Base-by-base conservation (phyloP, 2,329 filamentous ascomycete species). In the Neonectria punicea region DNA sequence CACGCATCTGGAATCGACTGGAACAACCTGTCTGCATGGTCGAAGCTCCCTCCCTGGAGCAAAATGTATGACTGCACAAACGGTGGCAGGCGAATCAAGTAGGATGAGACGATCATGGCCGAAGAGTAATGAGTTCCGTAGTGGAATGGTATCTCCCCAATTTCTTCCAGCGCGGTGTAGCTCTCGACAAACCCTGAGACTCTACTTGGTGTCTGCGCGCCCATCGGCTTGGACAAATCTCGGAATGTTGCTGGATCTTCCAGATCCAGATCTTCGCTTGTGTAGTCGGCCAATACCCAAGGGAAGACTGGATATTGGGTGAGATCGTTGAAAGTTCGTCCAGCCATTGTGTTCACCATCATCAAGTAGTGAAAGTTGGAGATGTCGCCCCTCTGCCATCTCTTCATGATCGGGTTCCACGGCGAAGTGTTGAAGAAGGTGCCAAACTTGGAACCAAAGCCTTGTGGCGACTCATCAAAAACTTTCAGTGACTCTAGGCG, bases 341-440 rank as follows among this genome's bases (percentile, higher is more conserved):
- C 96, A 30, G 97, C 97, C 87, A 99, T 93, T 0, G 96, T 98
- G 76, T 99, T 99, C 75, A 99, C 90, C 65, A 98, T 90, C 95
- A 99, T 99, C 39, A 99, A 87, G 76, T 99, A 99, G 79, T 98
- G 94, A 74, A 99, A 99, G 78, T 99, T 99, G 14, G 95, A 98
- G 54, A 98, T 93, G 74, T 99, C 96, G 13, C 97, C 96, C 76
- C 90, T 92, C 64, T 96, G 87, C 96, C 96, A 99, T 77, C 90
- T 91, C 69, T 92, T 91, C 74, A 96, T 97, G 9, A 93, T 90
- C 10, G 94, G 93, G 70, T 94, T 94, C 78, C 92, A 92, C 0
- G 92, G 87, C 0, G 89, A 90, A 22, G 93, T 88, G 68, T 94
- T 93, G 83, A 99, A 98, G 13, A 98, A 93, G 68, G 90, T 97